These are phyloP conservation scores for Capsicum rhomboideum DNA, from an alignment of 257 asterid species.

Conservation along the genomic window DNA sequence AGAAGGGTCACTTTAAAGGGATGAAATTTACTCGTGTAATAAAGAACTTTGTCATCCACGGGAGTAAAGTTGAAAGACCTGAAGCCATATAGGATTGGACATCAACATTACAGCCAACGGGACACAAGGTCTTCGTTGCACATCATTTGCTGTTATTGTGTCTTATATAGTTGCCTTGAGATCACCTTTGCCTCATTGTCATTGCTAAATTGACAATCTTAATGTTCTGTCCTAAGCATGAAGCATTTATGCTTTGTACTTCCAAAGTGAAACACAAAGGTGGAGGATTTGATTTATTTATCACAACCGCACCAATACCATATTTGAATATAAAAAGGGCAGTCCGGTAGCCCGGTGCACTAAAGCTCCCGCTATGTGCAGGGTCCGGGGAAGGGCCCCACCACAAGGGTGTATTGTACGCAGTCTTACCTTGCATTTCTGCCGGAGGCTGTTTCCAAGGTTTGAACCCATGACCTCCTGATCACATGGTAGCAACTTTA, in stretches of 20 bases:
- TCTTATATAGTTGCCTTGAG: neutral
- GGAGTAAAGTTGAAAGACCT: constrained; percentile 58
- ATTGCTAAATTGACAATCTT: neutral
- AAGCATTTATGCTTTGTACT: constrained; percentile 96
- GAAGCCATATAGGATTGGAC: constrained; percentile 86
- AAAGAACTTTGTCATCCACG: constrained; percentile 86
- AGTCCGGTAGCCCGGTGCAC: too few relatives aligned
- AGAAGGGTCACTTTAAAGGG: constrained; percentile 63
- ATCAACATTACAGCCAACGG: constrained; percentile 65
- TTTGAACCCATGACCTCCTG: too few relatives aligned
- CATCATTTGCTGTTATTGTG: constrained; percentile 2
- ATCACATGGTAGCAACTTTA: too few relatives aligned
- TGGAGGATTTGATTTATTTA: constrained; percentile 66
- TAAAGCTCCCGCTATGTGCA: too few relatives aligned
- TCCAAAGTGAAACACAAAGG: constrained; percentile 57
- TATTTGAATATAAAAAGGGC: too few relatives aligned
- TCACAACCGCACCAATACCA: constrained; percentile 93
- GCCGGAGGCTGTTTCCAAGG: too few relatives aligned
- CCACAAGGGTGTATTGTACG: too few relatives aligned
- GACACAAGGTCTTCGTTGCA: constrained; percentile 60
- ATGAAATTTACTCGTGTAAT: constrained; percentile 77
- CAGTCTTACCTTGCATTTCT: too few relatives aligned
- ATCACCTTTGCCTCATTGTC: neutral
- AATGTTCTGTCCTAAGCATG: constrained; percentile 56
- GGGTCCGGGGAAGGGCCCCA: too few relatives aligned